Percentiles rank a stretch among this genome's conserved stretches.
phyloP scores from a whole-genome alignment of 768 basidiomycete genomes.

The Pulveroboletus sp. region DNA sequence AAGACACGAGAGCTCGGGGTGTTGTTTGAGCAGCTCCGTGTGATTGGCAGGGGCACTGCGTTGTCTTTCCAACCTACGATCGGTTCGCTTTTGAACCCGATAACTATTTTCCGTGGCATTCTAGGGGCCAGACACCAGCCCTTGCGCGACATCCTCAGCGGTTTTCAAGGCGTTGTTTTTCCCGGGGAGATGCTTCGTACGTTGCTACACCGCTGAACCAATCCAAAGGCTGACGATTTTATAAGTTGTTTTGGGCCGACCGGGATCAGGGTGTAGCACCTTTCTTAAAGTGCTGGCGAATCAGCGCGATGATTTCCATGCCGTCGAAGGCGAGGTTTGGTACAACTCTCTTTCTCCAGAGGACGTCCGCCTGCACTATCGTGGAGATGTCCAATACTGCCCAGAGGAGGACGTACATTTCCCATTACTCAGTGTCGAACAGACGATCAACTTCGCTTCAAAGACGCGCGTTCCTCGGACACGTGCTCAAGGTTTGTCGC shows the following conservation, averaged over 20 bases:
- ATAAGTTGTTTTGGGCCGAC: slow-evolving; percentile 78
- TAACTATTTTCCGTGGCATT: slow-evolving; percentile 39
- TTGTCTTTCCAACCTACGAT: slow-evolving; percentile 56
- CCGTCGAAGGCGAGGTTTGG: slow-evolving; percentile 61
- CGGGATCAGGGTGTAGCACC: slow-evolving; percentile 81
- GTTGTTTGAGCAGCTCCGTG: slow-evolving; percentile 51
- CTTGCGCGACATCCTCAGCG: slow-evolving; percentile 48
- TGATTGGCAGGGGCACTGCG: slow-evolving; percentile 54
- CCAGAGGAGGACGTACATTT: slow-evolving; percentile 87
- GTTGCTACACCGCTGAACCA: slow-evolving; percentile 24
- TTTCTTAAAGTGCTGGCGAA: slow-evolving; percentile 81
- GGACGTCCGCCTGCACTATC: slow-evolving; percentile 58
- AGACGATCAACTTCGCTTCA: slow-evolving; percentile 69
- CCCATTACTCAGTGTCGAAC: slow-evolving; percentile 73
- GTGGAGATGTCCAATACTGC: slow-evolving; percentile 77
- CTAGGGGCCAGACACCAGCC: slow-evolving; percentile 53
- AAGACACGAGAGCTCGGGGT: slow-evolving; percentile 56
- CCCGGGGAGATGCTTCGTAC: slow-evolving; percentile 68
- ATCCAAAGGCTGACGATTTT: not conserved
- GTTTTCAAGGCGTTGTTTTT: slow-evolving; percentile 51
- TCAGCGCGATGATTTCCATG: slow-evolving; percentile 61
- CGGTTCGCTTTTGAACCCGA: slow-evolving; percentile 56
- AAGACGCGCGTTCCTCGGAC: slow-evolving; percentile 61
- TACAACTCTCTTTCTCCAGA: slow-evolving; percentile 73
- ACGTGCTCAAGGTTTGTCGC: slow-evolving; percentile 40